Conservation (phyloP, 176 grass and related monocot genomes). For the Metroxylon sagu region DNA sequence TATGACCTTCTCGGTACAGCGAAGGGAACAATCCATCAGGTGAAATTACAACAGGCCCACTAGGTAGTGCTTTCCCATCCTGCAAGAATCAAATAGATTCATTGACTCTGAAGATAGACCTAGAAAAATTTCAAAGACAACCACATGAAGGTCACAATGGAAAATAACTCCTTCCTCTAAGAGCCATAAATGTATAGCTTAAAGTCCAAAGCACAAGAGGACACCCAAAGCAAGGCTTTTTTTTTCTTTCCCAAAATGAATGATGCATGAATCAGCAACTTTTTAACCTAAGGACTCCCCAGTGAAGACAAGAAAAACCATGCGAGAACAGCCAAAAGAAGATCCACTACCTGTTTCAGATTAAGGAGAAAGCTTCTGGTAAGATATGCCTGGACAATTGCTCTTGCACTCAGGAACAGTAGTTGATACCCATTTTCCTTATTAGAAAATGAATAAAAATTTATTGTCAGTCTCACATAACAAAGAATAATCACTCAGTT, state of each 20-base stretch:
- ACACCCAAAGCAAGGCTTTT: no score
- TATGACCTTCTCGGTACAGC: conserved; percentile 85
- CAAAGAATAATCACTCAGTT: neutral
- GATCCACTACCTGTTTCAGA: conserved; percentile 77
- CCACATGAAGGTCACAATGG: no score
- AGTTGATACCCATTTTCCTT: conserved; percentile 99
- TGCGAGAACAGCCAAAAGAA: neutral
- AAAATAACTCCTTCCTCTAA: no score
- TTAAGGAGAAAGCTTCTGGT: conserved; percentile 96
- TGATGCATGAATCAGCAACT: no score
- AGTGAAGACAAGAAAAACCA: no score
- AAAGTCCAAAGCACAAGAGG: no score
- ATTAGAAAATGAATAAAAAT: conserved; percentile 20
- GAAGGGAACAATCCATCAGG: conserved; percentile 97
- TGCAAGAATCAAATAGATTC: conserved; percentile 26
- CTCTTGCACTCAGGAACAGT: conserved; percentile 95
- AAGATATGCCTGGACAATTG: conserved; percentile 95
- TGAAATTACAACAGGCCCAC: conserved; percentile 92
- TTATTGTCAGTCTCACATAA: neutral
- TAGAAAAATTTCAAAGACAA: neutral
- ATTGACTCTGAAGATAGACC: conserved; percentile 4
- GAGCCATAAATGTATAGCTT: no score
- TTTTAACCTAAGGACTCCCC: no score
- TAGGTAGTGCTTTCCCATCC: conserved; percentile 98
- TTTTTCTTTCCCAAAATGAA: no score